phyloP scores from a whole-genome alignment of 169 alveolate genomes.

The Eimeria praecox region DNA sequence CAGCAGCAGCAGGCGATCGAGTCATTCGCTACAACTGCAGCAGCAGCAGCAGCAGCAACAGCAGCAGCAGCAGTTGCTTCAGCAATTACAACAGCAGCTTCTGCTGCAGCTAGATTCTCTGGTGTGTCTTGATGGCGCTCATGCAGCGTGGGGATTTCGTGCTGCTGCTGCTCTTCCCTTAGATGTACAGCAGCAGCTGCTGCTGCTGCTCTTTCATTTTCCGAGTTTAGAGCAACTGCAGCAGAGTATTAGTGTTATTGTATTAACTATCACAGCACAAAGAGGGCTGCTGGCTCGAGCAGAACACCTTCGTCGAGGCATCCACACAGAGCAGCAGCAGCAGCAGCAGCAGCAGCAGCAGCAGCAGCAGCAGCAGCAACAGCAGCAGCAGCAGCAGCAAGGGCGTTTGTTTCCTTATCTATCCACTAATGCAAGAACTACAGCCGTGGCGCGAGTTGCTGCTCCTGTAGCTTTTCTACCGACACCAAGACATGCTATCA shows the following conservation, averaged over 20 bases:
- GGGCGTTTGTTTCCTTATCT: slow-evolving; percentile 35
- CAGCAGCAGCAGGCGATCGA: slow-evolving; percentile 4
- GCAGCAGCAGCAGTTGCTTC: slow-evolving; percentile 19
- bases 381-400: neutral
- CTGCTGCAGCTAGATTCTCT: slow-evolving; percentile 14
- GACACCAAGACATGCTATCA: neutral
- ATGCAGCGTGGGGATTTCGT: slow-evolving; percentile 54
- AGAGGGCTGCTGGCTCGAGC: slow-evolving; percentile 54
- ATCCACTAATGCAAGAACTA: neutral
- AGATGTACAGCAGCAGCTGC: slow-evolving; percentile 73
- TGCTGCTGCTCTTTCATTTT: slow-evolving; percentile 56
- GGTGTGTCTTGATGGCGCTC: slow-evolving; percentile 50
- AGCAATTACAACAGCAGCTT: slow-evolving; percentile 56
- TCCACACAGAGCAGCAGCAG: slow-evolving; percentile 24
- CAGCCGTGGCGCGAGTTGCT: slow-evolving; percentile 31
- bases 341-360: slow-evolving; percentile 41
- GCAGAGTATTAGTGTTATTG: slow-evolving; percentile 27
- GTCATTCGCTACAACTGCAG: no score
- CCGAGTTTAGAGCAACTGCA: slow-evolving; percentile 48
- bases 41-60: slow-evolving; percentile 50
- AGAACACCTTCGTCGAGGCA: slow-evolving; percentile 32
- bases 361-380: slow-evolving; percentile 30
- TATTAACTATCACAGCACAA: slow-evolving; percentile 23
- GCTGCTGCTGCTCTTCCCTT: slow-evolving; percentile 63
- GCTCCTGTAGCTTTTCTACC: slow-evolving; percentile 16